Percentiles rank a stretch among this genome's conserved stretches.
Conservation (phyloP, 441 rosid genomes). For the Gossypium schwendimanii region DNA sequence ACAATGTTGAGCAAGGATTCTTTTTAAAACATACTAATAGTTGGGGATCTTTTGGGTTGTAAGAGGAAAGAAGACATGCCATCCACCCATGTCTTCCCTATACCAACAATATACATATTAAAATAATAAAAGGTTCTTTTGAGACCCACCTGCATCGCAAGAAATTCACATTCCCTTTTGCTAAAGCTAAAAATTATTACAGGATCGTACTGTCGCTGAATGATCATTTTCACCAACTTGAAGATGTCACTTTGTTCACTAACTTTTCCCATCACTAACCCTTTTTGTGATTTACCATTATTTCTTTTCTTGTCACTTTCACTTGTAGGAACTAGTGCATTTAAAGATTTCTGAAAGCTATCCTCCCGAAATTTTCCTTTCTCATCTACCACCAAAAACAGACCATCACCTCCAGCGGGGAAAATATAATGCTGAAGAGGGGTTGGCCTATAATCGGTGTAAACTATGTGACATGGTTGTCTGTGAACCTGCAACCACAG, state of each 20-base stretch:
- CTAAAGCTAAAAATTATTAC: conserved; percentile 95
- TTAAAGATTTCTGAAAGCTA: conserved; percentile 87
- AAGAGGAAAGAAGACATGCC: background rate
- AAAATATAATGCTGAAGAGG: conserved; percentile 97
- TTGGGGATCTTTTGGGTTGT: background rate
- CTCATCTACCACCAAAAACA: conserved; percentile 88
- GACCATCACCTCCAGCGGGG: conserved; percentile 90
- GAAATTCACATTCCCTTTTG: conserved; percentile 94
- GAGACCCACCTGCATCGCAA: conserved; percentile 80
- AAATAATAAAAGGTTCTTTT: background rate
- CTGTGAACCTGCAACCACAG: conserved; percentile 62
- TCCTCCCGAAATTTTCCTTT: conserved; percentile 88
- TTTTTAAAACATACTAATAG: background rate
- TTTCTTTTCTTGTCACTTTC: conserved; percentile 73
- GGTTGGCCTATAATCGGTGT: conserved; percentile 97
- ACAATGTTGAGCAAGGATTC: background rate
- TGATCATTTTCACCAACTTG: conserved; percentile 94
- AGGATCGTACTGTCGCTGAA: conserved; percentile 91
- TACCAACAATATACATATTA: background rate
- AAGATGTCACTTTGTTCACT: conserved; percentile 97
- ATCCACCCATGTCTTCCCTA: background rate
- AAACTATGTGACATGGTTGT: conserved; percentile 98
- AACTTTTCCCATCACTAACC: conserved; percentile 55
- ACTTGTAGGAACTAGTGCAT: conserved; percentile 72
- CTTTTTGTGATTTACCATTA: conserved; percentile 69